A percentile compares a stretch with the other conserved stretches of the same genome.
Evolutionary conservation across 2,329 filamentous ascomycete genomes (phyloP).

Genomic region (Thelonectria olida): DNA sequence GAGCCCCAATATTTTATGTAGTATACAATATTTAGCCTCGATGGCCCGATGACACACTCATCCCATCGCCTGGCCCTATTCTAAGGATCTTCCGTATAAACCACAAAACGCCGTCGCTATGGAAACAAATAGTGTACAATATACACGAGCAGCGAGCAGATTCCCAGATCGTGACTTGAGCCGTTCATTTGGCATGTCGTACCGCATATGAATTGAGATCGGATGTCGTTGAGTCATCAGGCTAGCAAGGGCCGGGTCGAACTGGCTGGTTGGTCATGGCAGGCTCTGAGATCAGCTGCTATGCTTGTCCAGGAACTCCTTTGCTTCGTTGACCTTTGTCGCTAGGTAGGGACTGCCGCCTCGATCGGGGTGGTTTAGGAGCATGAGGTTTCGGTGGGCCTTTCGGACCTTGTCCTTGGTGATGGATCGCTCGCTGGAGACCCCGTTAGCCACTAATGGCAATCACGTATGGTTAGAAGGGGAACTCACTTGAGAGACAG

Average conservation of each 20-base stretch:
- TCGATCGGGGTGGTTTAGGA: constrained; percentile 96
- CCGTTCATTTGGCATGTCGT: constrained; percentile 23
- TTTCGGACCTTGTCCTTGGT: constrained; percentile 96
- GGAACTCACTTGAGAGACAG: constrained; percentile 81
- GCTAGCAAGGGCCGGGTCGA: constrained; percentile 6
- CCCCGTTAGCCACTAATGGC: constrained; percentile 10
- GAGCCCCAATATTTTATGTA: constrained; percentile 26
- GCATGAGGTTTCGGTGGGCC: constrained; percentile 94
- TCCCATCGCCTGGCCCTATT: constrained; percentile 30
- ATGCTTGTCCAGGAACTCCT: constrained; percentile 89
- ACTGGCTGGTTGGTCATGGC: constrained; percentile 17
- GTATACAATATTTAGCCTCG: constrained; percentile 35
- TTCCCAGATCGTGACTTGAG: constrained; percentile 19
- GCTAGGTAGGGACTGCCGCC: constrained; percentile 96
- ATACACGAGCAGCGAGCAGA: constrained; percentile 35
- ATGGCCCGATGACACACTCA: constrained; percentile 29
- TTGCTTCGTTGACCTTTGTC: constrained; percentile 98
- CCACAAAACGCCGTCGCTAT: constrained; percentile 56
- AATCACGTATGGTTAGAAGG: background rate
- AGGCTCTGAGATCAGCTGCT: constrained; percentile 29
- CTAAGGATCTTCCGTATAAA: constrained; percentile 37
- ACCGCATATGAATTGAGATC: background rate
- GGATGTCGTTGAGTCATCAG: constrained; percentile 4
- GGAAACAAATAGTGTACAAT: constrained; percentile 52
- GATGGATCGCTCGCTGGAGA: constrained; percentile 78